These are phyloP conservation scores for Fusarium praegraminearum DNA, from an alignment of 2,329 filamentous ascomycete species.

Conservation along the genomic window DNA sequence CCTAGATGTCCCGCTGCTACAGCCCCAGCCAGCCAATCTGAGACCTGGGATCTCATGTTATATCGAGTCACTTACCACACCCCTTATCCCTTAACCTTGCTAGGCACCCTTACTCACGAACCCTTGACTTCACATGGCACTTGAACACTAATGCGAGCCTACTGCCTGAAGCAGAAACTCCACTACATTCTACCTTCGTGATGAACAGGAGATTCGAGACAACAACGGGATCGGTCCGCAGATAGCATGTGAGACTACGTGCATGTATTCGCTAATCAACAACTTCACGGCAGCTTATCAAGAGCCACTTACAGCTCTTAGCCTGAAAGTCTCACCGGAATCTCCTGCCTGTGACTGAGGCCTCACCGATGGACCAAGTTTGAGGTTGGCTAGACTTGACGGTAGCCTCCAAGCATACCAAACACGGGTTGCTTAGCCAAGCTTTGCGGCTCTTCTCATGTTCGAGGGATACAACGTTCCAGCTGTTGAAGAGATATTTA, in stretches of 20 bases:
- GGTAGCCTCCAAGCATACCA: constrained; percentile 7
- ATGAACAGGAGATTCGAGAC: constrained; percentile 6
- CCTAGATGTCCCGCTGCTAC: constrained; percentile 6
- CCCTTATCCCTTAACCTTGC: constrained; percentile 1
- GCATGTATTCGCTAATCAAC: constrained; percentile 32
- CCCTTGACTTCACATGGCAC: constrained; percentile 14
- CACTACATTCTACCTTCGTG: constrained; percentile 23
- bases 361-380: constrained; percentile 19
- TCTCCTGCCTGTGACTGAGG: constrained; percentile 42
- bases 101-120: constrained; percentile 17
- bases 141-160: constrained; percentile 12
- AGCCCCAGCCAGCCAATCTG: constrained; percentile 4
- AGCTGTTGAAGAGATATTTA: constrained; percentile 38
- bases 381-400: constrained; percentile 18
- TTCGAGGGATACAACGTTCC: constrained; percentile 16
- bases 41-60: constrained; percentile 3
- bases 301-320: constrained; percentile 32
- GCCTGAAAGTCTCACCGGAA: constrained; percentile 14
- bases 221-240: constrained; percentile 13
- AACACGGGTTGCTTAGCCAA: constrained; percentile 11
- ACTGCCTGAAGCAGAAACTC: constrained; percentile 25
- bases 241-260: constrained; percentile 13
- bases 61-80: constrained; percentile 3
- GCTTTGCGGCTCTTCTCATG: constrained; percentile 40
- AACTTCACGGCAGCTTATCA: constrained; percentile 35